These are phyloP conservation scores for Blepharisma japonicum DNA, from an alignment of 73 alveolate genomes.

Conservation along the genomic window DNA sequence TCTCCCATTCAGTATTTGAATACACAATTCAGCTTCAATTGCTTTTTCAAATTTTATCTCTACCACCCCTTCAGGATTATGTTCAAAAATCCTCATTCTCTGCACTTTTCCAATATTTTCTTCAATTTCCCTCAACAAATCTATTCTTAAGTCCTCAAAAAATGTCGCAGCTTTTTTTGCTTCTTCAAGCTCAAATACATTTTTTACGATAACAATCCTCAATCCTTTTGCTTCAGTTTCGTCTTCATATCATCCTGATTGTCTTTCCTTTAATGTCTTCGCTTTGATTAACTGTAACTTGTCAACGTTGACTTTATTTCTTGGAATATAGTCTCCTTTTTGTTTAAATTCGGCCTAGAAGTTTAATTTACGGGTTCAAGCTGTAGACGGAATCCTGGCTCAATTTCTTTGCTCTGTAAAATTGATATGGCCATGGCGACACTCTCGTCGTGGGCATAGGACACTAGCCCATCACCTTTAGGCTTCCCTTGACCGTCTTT, in stretches of 20 bases:
- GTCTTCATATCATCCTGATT: slow-evolving; percentile 66
- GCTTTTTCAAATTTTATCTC: slow-evolving; percentile 58
- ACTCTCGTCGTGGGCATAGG: slow-evolving; percentile 67
- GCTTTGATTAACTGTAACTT: slow-evolving; percentile 58
- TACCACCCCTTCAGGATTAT: slow-evolving; percentile 64
- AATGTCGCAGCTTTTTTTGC: slow-evolving; percentile 33
- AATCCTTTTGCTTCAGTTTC: slow-evolving; percentile 62
- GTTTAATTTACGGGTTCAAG: slow-evolving; percentile 38
- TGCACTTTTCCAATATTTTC: slow-evolving; percentile 56
- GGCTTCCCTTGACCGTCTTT: slow-evolving; percentile 43
- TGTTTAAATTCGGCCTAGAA: slow-evolving; percentile 66
- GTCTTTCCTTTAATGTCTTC: slow-evolving; percentile 49
- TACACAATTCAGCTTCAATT: slow-evolving; percentile 67
- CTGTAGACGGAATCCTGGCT: slow-evolving; percentile 54
- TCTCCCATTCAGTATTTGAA: slow-evolving; percentile 53
- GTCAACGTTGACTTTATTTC: slow-evolving; percentile 53
- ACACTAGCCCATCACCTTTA: slow-evolving; percentile 81
- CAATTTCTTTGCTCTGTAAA: slow-evolving; percentile 53
- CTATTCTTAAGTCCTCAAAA: slow-evolving; percentile 41
- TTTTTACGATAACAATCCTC: slow-evolving; percentile 63
- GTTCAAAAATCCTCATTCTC: slow-evolving; percentile 52
- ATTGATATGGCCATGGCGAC: slow-evolving; percentile 67
- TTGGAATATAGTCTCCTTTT: slow-evolving; percentile 72
- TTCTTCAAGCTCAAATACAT: slow-evolving; percentile 55
- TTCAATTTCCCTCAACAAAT: slow-evolving; percentile 48